Conservation (phyloP, 2,329 filamentous ascomycete species). For the Bretziella fagacearum region DNA sequence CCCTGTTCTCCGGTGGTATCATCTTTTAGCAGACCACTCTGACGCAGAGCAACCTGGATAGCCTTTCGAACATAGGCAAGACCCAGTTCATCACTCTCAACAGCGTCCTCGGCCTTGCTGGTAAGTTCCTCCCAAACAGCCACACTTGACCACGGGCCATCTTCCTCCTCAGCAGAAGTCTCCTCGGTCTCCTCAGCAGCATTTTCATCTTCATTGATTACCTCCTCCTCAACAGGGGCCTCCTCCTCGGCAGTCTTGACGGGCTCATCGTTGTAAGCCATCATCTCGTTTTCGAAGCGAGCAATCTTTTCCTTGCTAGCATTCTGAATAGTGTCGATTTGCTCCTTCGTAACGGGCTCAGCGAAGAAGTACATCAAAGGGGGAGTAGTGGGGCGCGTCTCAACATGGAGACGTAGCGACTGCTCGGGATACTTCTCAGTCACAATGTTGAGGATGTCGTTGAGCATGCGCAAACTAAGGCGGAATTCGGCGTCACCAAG, state of each 20-base stretch:
- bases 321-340: conserved; percentile 59
- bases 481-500: conserved; percentile 78
- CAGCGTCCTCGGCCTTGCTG: conserved; percentile 36
- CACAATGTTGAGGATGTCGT: conserved; percentile 60
- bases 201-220: conserved; percentile 13
- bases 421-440: conserved; percentile 57
- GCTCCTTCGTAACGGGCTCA: conserved; percentile 58
- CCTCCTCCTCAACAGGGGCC: conserved; percentile 14
- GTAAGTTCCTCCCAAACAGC: conserved; percentile 38
- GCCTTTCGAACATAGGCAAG: conserved; percentile 35
- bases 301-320: conserved; percentile 47
- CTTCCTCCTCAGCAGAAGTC: conserved; percentile 17
- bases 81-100: conserved; percentile 40
- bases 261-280: conserved; percentile 29
- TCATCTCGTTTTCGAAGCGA: conserved; percentile 47
- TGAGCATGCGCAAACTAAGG: conserved; percentile 60
- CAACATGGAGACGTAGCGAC: conserved; percentile 66
- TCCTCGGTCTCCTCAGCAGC: conserved; percentile 15
- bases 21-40: conserved; percentile 34
- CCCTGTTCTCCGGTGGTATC: conserved; percentile 28
- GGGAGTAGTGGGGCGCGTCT: conserved; percentile 44
- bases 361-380: conserved; percentile 80
- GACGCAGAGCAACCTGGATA: conserved; percentile 36
- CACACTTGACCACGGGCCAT: conserved; percentile 18
- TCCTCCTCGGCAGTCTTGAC: conserved; percentile 8